Evolutionary conservation across 2,329 filamentous ascomycete species (phyloP), one percentile per base, ranked within the genome.

Genomic region (Curvularia sp.): DNA sequence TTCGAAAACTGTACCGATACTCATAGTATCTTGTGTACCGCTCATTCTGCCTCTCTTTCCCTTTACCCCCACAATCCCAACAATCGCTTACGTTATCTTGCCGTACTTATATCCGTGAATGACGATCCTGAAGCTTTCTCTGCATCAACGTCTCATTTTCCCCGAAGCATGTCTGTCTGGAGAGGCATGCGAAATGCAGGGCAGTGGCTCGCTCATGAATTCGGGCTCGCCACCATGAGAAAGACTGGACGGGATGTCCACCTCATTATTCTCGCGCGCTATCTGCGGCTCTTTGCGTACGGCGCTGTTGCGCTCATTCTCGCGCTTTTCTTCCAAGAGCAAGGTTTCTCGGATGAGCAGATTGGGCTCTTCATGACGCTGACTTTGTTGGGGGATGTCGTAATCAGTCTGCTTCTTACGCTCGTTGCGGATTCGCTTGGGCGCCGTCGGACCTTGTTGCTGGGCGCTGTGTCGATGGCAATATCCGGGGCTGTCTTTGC

Each of bases 311-410:
- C 74, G 0, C 72, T 79, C 0, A 72, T 79, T 10, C 61, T 79
- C 0, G 77, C 75, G 0, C 63, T 77, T 0, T 78, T 75, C 56
- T 75, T 79, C 45, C 64, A 70, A 55, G 65, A 68, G 12, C 65
- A 77, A 6, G 69, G 68, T 1, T 72, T 78, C 27, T 69, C 77
- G 0, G 77, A 79, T 36, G 66, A 62, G 38, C 66, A 71, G 9
- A 78, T 78, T 45, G 77, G 77, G 0, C 57, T 78, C 3, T 79
- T 79, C 61, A 78, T 78, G 74, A 78, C 77, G 1, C 59, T 78
- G 46, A 79, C 77, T 0, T 58, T 78, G 15, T 64, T 78, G 1
- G 77, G 77, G 2, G 77, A 79, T 57, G 75, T 78, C 0, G 39
- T 72, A 1, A 60, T 79, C 10, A 74, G 70, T 36, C 65, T 78